Conservation (phyloP, 345 rosid genomes). For the Moringa oleifera region DNA sequence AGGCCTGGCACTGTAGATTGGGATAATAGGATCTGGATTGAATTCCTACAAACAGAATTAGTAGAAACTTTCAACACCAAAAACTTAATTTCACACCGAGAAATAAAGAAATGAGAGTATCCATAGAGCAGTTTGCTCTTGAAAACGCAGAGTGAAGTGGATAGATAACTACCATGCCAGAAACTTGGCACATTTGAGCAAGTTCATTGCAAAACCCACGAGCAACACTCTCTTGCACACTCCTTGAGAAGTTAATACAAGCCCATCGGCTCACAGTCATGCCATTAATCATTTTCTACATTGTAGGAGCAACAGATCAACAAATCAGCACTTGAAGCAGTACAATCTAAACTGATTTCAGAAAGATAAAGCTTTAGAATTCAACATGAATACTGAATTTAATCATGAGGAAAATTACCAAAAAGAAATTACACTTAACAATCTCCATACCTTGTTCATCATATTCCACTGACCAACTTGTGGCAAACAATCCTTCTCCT, state of each 20-base stretch:
- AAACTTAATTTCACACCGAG: no score
- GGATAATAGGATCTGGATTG: constrained; percentile 86
- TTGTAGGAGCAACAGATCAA: constrained; percentile 6
- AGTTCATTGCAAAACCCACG: constrained; percentile 91
- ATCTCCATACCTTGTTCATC: constrained; percentile 82
- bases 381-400: no score
- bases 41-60: constrained; percentile 54
- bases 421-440: neutral
- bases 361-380: neutral
- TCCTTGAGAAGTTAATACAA: constrained; percentile 91
- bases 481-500: constrained; percentile 94
- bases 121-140: neutral
- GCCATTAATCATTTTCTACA: constrained; percentile 96
- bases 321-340: constrained; percentile 10
- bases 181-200: constrained; percentile 95
- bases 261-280: constrained; percentile 97
- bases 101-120: neutral
- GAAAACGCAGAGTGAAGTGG: neutral
- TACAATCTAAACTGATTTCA: neutral
- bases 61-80: neutral
- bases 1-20: constrained; percentile 83
- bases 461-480: constrained; percentile 99
- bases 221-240: constrained; percentile 91
- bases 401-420: neutral
- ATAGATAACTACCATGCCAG: constrained; percentile 78